phyloP scores from a whole-genome alignment of 2,329 filamentous ascomycete species.

The Huntiella moniliformis region DNA sequence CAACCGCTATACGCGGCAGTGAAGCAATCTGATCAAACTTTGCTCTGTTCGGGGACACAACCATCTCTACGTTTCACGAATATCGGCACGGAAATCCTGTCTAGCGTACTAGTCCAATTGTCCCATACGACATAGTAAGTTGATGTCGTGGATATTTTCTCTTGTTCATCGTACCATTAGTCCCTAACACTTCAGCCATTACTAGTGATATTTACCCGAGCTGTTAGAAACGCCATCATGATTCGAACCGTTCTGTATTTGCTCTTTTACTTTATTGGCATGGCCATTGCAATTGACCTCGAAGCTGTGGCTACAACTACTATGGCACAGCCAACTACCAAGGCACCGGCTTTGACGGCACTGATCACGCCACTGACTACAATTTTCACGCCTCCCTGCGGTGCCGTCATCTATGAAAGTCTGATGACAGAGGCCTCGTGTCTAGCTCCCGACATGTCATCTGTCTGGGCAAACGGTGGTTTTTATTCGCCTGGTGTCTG shows the following conservation, averaged over 20 bases:
- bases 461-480: slow-evolving; percentile 15
- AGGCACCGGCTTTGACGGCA: neutral
- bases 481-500: slow-evolving; percentile 19
- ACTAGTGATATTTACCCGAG: too few species aligned
- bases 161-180: too few species aligned
- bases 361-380: slow-evolving; percentile 8
- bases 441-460: slow-evolving; percentile 7
- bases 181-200: too few species aligned
- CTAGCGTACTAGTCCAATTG: too few species aligned
- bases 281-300: neutral
- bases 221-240: neutral
- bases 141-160: too few species aligned
- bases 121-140: too few species aligned
- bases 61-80: too few species aligned
- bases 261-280: neutral
- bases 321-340: neutral
- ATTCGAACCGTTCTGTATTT: neutral
- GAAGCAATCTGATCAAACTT: too few species aligned
- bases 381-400: slow-evolving; percentile 8
- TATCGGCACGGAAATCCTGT: too few species aligned
- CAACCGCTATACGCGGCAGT: too few species aligned
- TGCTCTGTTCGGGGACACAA: too few species aligned
- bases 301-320: slow-evolving; percentile 5
- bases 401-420: slow-evolving; percentile 2
- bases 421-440: slow-evolving; percentile 7